Evolutionary conservation across 345 rosid species (phyloP).

Genomic region (Populus euphratica): DNA sequence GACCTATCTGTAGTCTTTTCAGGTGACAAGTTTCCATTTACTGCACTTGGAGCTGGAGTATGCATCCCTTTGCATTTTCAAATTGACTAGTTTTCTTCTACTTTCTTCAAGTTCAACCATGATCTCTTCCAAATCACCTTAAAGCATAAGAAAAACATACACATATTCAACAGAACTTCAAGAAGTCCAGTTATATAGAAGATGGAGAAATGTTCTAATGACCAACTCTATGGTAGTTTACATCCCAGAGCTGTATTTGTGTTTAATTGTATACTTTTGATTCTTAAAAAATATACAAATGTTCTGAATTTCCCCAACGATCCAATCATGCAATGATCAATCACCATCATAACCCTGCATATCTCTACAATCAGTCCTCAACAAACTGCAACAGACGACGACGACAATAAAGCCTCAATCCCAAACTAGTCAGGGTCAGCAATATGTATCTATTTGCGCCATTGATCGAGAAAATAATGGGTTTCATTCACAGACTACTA

Average conservation of each 20-base stretch:
- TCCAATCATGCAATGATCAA: background rate
- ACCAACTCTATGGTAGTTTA: background rate
- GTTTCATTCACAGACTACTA: background rate
- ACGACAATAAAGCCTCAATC: background rate
- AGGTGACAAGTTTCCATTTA: constrained; percentile 71
- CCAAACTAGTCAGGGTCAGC: background rate
- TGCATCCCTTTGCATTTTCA: constrained; percentile 83
- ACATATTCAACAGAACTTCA: constrained; percentile 19
- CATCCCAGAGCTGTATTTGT: background rate
- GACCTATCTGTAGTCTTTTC: constrained; percentile 71
- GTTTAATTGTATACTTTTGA: background rate
- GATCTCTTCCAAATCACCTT: constrained; percentile 87
- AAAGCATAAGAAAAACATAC: constrained; percentile 21
- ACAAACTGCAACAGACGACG: too few species aligned
- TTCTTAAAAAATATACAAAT: background rate
- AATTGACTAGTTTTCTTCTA: constrained; percentile 73
- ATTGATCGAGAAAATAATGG: background rate
- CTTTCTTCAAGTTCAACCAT: constrained; percentile 86
- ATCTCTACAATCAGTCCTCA: too few species aligned
- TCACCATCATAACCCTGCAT: background rate
- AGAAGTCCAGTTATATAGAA: constrained; percentile 6
- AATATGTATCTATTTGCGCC: background rate
- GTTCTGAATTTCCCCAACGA: background rate
- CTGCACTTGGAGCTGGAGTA: constrained; percentile 44
- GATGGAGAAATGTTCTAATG: background rate